A percentile compares a stretch with the other conserved stretches of the same genome.
phyloP scores from a whole-genome alignment of 495 filamentous ascomycete genomes.

The Annulohypoxylon stygium region DNA sequence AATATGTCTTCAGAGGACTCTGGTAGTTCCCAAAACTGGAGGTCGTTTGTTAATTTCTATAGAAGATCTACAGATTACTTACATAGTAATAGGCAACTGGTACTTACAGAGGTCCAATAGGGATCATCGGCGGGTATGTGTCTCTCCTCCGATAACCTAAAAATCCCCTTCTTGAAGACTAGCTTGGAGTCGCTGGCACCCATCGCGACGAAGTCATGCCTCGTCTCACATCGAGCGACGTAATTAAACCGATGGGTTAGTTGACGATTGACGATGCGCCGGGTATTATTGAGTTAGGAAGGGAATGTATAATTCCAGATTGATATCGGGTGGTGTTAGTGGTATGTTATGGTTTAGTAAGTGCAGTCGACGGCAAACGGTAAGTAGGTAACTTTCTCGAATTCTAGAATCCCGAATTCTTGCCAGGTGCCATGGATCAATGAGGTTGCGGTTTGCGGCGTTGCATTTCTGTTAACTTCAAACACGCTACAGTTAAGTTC shows the following conservation, averaged over 20 bases:
- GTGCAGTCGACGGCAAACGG: background rate
- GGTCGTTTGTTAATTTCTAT: slow-evolving; percentile 18
- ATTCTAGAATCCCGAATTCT: slow-evolving; percentile 28
- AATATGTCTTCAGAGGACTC: slow-evolving; percentile 97
- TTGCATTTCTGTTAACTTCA: slow-evolving; percentile 28
- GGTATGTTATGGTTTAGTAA: slow-evolving; percentile 1
- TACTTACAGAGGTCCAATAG: slow-evolving; percentile 90
- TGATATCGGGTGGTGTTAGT: no score
- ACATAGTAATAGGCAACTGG: slow-evolving; percentile 1
- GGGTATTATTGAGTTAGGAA: background rate
- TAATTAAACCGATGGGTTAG: slow-evolving; percentile 3
- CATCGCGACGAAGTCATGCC: slow-evolving; percentile 67
- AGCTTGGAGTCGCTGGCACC: slow-evolving; percentile 99
- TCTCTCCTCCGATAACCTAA: slow-evolving; percentile 90
- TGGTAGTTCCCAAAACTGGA: slow-evolving; percentile 96
- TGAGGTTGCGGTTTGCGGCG: background rate
- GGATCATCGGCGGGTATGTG: slow-evolving; percentile 88
- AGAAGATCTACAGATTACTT: background rate
- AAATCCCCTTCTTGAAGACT: slow-evolving; percentile 99
- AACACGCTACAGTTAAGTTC: slow-evolving; percentile 6
- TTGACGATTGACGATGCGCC: slow-evolving; percentile 1
- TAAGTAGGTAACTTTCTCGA: background rate
- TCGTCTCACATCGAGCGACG: slow-evolving; percentile 47
- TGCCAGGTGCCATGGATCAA: slow-evolving; percentile 11
- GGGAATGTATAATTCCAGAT: no score